Evolutionary conservation across 805 yeast genomes (phyloP), one percentile per base, ranked within the genome.

Genomic region (Hyphopichia homilentoma): DNA sequence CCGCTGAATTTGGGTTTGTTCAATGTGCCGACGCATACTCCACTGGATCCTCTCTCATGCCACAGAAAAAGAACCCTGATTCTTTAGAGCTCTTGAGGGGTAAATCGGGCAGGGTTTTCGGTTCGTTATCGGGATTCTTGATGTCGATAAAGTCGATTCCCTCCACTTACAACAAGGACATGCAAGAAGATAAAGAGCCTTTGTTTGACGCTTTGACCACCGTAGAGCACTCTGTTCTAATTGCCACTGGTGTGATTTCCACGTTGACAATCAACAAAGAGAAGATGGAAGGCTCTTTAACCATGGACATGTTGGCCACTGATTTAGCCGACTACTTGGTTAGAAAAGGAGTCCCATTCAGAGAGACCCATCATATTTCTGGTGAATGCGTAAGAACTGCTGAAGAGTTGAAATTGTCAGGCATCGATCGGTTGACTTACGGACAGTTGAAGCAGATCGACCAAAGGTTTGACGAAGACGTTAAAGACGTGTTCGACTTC

Each of bases 141-240:
- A 93, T 93, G 96, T 79, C 95, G 16, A 71, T 87, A 50, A 93
- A 93, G 64, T 88, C 95, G n/a, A 86, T 90, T 40, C 99, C 99
- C 24, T 89, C 97, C 8, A 86, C 97, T 14, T 93, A 93, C 63
- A 88, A 93, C 69, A 93, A 93, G 67, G 99, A 93, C 60, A 81
- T 93, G 82, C 99, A 93, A 68, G 99, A 93, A 63, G 99, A 93
- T 62, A 93, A 93, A 61, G 99, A 93, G 63, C 96, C 99, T n/a
- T 69, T 93, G 42, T 93, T 93, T 52, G 99, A 93, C 63, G 78
- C 84, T 45, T 64, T 93, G 57, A 69, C 77, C 31, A 90, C 98
- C 1, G 94, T 90, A 16, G 95, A 87, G 48, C 97, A 93, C 64
- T 93, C 97, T 1, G 75, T 89, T 29, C 71, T 85, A 44, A 93